Evolutionary conservation across 2,329 filamentous ascomycete species (phyloP).

Genomic region (Talaromyces sp.): DNA sequence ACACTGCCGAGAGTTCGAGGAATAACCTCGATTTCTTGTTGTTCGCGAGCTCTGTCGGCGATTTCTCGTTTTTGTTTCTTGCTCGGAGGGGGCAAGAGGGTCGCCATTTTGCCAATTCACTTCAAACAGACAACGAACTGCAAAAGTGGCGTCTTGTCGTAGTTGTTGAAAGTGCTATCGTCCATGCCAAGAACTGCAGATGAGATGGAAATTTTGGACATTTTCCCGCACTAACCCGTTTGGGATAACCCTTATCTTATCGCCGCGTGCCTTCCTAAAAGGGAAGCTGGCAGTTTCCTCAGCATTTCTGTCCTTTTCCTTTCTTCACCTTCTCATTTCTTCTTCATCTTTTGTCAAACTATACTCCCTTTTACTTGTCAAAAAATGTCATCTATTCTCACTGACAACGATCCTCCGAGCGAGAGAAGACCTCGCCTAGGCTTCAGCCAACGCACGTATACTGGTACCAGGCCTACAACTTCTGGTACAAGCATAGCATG

Average conservation of each 20-base stretch:
- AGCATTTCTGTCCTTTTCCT: background rate
- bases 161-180: background rate
- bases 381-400: conserved; percentile 15
- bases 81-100: conserved; percentile 75
- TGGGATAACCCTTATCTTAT: conserved; percentile 17
- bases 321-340: no score
- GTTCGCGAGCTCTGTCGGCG: conserved; percentile 67
- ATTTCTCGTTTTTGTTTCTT: conserved; percentile 81
- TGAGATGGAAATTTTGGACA: conserved; percentile 18
- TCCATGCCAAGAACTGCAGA: background rate
- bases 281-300: conserved; percentile 11
- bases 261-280: conserved; percentile 17
- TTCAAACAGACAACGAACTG: background rate
- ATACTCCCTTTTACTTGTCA: no score
- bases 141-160: background rate
- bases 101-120: conserved; percentile 64
- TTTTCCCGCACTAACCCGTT: conserved; percentile 15
- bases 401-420: conserved; percentile 25
- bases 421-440: conserved; percentile 43
- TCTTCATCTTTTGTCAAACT: background rate
- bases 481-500: conserved; percentile 56
- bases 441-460: conserved; percentile 43
- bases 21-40: conserved; percentile 70
- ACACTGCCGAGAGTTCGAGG: conserved; percentile 71
- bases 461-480: conserved; percentile 48